Percentiles rank a stretch among this genome's conserved stretches.
These are phyloP conservation scores for Pleodorina starrii DNA, from an alignment of 139 green algal species.

Conservation along the genomic window DNA sequence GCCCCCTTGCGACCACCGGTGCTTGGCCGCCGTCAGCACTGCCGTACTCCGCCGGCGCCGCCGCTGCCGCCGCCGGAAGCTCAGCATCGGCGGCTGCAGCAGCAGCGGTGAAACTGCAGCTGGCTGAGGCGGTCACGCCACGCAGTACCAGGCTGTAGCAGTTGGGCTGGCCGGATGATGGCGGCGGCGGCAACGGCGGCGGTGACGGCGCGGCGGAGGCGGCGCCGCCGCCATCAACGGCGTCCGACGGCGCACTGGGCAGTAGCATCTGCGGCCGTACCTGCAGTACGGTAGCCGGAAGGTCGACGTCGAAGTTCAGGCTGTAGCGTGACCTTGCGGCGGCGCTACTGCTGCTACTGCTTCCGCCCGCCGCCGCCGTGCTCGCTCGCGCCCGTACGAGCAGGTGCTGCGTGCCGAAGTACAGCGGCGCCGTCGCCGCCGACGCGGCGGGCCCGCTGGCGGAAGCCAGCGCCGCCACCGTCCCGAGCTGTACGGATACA, in stretches of 20 bases:
- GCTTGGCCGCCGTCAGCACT: too few relatives aligned
- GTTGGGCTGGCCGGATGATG: not conserved
- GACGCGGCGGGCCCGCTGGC: not conserved
- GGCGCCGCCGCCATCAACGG: not conserved
- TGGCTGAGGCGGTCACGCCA: not conserved
- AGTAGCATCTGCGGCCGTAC: not conserved
- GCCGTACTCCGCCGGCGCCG: too few relatives aligned
- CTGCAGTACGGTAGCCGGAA: not conserved
- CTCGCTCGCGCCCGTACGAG: not conserved
- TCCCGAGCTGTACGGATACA: not conserved
- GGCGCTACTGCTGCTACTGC: not conserved
- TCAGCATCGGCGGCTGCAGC: too few relatives aligned
- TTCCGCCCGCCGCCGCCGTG: not conserved
- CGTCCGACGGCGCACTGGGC: not conserved
- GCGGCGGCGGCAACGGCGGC: not conserved
- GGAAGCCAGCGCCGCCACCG: not conserved
- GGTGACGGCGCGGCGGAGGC: not conserved
- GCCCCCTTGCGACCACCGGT: too few relatives aligned
- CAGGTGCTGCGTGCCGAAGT: not conserved
- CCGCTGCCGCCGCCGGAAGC: too few relatives aligned
- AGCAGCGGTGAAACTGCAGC: not conserved
- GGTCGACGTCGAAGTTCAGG: not conserved
- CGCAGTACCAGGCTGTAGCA: slow-evolving; percentile 23
- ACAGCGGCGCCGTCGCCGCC: not conserved
- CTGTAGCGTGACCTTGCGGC: not conserved